Percentiles rank a stretch among this genome's conserved stretches.
phyloP scores from a whole-genome alignment of 2,329 filamentous ascomycete species.

The Macrophomina tecta region DNA sequence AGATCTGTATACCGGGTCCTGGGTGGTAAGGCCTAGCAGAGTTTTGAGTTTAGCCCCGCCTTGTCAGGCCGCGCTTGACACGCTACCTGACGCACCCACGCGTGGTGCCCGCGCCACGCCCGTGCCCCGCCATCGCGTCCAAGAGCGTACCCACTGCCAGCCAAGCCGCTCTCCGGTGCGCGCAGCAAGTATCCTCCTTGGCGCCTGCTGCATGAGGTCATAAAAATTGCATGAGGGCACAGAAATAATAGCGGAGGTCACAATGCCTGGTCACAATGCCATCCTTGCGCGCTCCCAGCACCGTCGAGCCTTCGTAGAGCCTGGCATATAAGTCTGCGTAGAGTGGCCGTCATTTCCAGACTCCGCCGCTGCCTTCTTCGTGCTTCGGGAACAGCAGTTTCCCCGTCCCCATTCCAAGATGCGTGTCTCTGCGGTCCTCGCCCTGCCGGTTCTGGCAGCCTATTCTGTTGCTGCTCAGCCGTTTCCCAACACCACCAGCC shows the following conservation, averaged over 20 bases:
- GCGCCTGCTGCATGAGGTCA: conserved; percentile 21
- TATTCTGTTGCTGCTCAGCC: neutral
- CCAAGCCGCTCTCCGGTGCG: conserved; percentile 1
- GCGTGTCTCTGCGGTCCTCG: neutral
- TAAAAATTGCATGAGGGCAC: conserved; percentile 18
- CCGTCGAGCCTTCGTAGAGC: neutral
- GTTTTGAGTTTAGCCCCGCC: neutral
- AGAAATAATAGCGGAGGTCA: neutral
- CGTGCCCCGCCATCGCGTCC: neutral
- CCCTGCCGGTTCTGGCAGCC: conserved; percentile 1
- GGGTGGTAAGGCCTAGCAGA: neutral
- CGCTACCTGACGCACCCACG: no score
- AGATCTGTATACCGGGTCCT: neutral
- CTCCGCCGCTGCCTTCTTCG: neutral
- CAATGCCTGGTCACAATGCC: conserved; percentile 2
- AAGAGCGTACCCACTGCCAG: neutral
- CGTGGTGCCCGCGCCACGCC: neutral
- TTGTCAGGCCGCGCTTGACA: no score
- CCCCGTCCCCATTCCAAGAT: neutral
- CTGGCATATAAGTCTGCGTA: conserved; percentile 9
- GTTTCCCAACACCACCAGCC: neutral
- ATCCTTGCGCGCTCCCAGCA: conserved; percentile 17
- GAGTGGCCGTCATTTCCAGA: neutral
- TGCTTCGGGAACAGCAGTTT: neutral
- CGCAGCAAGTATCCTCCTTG: conserved; percentile 1